Evolutionary conservation across 2,329 filamentous ascomycete genomes (phyloP), one percentile per base, ranked within the genome.

Genomic region (Trichoderma afroharzianum): DNA sequence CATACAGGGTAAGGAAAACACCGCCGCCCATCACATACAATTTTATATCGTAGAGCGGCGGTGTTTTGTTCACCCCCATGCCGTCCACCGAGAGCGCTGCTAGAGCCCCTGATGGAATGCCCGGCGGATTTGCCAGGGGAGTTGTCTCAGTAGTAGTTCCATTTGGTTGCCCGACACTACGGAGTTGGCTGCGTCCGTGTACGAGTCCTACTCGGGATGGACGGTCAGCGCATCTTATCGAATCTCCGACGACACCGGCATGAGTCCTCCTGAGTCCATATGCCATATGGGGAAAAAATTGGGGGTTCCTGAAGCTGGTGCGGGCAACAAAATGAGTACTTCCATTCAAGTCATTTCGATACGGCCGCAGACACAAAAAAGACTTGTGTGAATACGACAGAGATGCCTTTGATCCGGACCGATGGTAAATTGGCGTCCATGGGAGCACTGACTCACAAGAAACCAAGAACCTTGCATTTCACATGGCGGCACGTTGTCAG

Each of bases 381-480:
- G n/a, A 26, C 6, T 61, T 50, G 55, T 32, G 30, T 18, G 21
- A 39, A 57, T 57, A 28, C 50, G 50, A 39, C 21, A 57, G 33
- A 36, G 30, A 50, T 53, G 47, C 67, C 55, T 62, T 69, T 61
- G 39, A 61, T 62, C 67, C 68, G 59, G 43, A 32, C 32, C 47
- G 47, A 63, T 24, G 58, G 68, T 63, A 70, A 57, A 57, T 63
- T 70, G 43, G 59, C 12, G 3, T 70, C 30, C 59, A 57, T 39
- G 68, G 58, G 39, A 32, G 11, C 68, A 47, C 24, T 57, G 68
- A 63, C 50, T 70, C 47, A 39, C n/a, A 32, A 55, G 68, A 55
- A 32, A 39, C 55, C 47, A 50, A 50, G 55, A 70, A 63, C 68
- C 68, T 57, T 63, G 68, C 59, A 33, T 33, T 53, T 55, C 59